These are phyloP conservation scores for Lanmaoa rubissima DNA, from an alignment of 768 basidiomycete species.

Conservation along the genomic window DNA sequence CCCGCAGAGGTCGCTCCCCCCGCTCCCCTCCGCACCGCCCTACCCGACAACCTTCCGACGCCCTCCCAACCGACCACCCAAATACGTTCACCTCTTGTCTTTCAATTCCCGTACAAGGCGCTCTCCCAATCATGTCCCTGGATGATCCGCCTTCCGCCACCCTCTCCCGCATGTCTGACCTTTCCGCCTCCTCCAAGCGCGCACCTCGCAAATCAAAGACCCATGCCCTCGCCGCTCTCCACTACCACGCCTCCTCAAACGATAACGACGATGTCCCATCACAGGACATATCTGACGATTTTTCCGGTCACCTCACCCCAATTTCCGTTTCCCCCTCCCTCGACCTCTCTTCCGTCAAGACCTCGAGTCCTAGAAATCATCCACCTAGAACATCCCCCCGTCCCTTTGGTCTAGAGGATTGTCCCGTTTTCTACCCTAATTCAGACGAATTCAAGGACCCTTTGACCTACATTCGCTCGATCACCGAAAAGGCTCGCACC, in stretches of 20 bases:
- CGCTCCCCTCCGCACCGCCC: slow-evolving; percentile 48
- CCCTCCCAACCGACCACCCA: slow-evolving; percentile 45
- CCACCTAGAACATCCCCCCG: slow-evolving; percentile 45
- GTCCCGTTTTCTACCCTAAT: slow-evolving; percentile 86
- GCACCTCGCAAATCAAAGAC: slow-evolving; percentile 91
- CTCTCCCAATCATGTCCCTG: slow-evolving; percentile 57
- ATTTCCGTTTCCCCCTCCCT: slow-evolving; percentile 62
- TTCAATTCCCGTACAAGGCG: slow-evolving; percentile 75
- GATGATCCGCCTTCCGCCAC: slow-evolving; percentile 37
- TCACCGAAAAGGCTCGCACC: slow-evolving; percentile 64
- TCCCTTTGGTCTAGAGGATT: slow-evolving; percentile 85
- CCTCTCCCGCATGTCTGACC: slow-evolving; percentile 34
- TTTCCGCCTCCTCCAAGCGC: slow-evolving; percentile 48
- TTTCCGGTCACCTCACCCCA: slow-evolving; percentile 50
- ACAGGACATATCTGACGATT: slow-evolving; percentile 44
- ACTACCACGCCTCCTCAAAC: slow-evolving; percentile 57
- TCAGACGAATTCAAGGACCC: slow-evolving; percentile 93
- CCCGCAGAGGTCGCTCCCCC: slow-evolving; percentile 63
- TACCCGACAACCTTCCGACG: slow-evolving; percentile 38
- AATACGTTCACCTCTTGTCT: slow-evolving; percentile 64
- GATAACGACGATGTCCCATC: slow-evolving; percentile 47
- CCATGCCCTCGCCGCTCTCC: slow-evolving; percentile 77
- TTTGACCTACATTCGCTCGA: slow-evolving; percentile 86
- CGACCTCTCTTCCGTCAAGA: slow-evolving; percentile 73
- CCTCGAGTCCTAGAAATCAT: slow-evolving; percentile 48